Conservation (phyloP, 768 basidiomycete species). For the Royoungia palumana region DNA sequence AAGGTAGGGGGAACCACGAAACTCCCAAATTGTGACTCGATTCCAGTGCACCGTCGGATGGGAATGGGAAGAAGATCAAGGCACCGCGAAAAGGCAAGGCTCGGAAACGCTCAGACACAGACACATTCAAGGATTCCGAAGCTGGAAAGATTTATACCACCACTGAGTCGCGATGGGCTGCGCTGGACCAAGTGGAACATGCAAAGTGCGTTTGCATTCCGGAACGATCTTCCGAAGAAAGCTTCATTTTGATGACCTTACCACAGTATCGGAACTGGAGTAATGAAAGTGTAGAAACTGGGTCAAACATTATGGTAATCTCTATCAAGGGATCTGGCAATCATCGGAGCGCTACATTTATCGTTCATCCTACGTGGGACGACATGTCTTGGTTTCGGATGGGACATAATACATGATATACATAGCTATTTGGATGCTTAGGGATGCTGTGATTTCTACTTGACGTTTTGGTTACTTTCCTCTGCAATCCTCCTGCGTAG, state of each 20-base stretch:
- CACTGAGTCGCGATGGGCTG: constrained; percentile 47
- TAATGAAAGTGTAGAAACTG: constrained; percentile 69
- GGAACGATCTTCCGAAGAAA: neutral
- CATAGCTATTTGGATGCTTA: neutral
- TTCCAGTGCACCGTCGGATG: neutral
- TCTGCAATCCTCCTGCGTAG: neutral
- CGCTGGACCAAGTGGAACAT: constrained; percentile 49
- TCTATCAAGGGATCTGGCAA: neutral
- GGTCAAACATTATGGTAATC: constrained; percentile 35
- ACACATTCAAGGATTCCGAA: constrained; percentile 11
- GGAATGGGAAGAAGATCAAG: constrained; percentile 2
- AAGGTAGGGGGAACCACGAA: constrained; percentile 45
- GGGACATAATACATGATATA: constrained; percentile 1
- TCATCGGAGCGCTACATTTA: neutral
- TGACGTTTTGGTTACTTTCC: neutral
- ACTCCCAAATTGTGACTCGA: constrained; percentile 35
- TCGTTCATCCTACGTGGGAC: neutral
- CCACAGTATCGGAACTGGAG: constrained; percentile 68
- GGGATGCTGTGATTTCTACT: neutral
- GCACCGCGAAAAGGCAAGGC: constrained; percentile 7
- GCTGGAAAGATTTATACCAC: constrained; percentile 2
- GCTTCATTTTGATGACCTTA: constrained; percentile 1
- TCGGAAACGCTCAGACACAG: constrained; percentile 9
- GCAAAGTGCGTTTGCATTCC: constrained; percentile 52
- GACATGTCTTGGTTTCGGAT: neutral